Base-by-base conservation (phyloP, 805 yeast species). In the Brettanomyces sp. region DNA sequence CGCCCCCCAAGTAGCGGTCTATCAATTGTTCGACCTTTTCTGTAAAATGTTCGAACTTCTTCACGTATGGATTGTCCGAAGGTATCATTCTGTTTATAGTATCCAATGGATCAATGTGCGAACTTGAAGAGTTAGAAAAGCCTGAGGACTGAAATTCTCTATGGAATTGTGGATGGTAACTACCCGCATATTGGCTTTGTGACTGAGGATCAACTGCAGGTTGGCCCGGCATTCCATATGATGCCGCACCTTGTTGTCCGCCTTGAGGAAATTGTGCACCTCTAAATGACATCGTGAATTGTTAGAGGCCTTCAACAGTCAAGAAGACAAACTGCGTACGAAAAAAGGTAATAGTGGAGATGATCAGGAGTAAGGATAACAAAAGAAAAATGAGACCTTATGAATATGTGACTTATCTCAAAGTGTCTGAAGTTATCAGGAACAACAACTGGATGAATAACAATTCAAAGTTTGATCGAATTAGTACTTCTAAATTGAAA, bases 11-110 rank as follows among this genome's bases (percentile, higher is more conserved):
- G 69, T 79, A 65, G 46, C 68, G 61, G 67, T 82, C 74, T 59
- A 79, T 62, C 49, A 63, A 50, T 51, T 67, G 76, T 56, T 85
- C 91, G 33, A 79, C 67, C 47, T 68, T 67, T 50, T 74, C 73
- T 34, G 81, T 67, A 46, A 74, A 59, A 14, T 60, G 60, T 54
- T 82, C 87, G 50, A 80, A 72, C 45, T 67, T 59, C 39, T 56
- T 62, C 36, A 62, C 57, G 14, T 56, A 42, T 4, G 63, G 63
- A 42, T 58, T 58, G 39, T 59, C 58, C 1, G 63, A 58, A 7
- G 67, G 67, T 30, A 63, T 63, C 50, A 58, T 22, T 5, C 47
- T 45, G n/a, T 58, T 60, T 25, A 62, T 53, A 8, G 54, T 43
- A 37, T 61, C 64, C 39, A 62, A 38, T 3, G 52, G 42, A 28